Evolutionary conservation across 148 eudicot species (phyloP).

Genomic region (Rhododendron williamsianum): DNA sequence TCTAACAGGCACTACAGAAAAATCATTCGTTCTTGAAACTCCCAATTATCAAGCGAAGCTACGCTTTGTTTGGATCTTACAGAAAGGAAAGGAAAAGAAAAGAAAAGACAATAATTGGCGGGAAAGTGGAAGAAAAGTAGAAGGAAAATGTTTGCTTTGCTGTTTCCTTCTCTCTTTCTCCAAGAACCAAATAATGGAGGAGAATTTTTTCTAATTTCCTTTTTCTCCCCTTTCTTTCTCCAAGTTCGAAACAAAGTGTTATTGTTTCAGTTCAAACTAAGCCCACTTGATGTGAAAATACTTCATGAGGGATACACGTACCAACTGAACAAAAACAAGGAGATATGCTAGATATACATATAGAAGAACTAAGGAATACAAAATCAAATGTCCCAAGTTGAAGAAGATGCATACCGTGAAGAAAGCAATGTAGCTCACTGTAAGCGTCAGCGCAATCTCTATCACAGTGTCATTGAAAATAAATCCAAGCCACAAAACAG

Average conservation of each 20-base stretch:
- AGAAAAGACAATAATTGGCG: background rate
- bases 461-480: conserved; percentile 93
- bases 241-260: background rate
- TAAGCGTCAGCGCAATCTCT: conserved; percentile 84
- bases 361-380: background rate
- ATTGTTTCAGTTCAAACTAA: background rate
- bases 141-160: background rate
- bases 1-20: background rate
- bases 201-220: background rate
- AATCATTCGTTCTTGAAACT: background rate
- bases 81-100: background rate
- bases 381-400: conserved; percentile 3
- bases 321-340: background rate
- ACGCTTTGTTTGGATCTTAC: background rate
- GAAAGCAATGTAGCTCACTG: conserved; percentile 93
- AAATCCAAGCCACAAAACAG: conserved; percentile 91
- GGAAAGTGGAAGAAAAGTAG: background rate
- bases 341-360: background rate
- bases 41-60: background rate
- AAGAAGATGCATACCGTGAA: conserved; percentile 63
- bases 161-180: background rate
- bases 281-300: background rate
- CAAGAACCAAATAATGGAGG: background rate
- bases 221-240: background rate
- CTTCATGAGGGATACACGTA: background rate